Evolutionary conservation across 768 basidiomycete species (phyloP), one percentile per base, ranked within the genome.

Genomic region (Leccinellum albellum): DNA sequence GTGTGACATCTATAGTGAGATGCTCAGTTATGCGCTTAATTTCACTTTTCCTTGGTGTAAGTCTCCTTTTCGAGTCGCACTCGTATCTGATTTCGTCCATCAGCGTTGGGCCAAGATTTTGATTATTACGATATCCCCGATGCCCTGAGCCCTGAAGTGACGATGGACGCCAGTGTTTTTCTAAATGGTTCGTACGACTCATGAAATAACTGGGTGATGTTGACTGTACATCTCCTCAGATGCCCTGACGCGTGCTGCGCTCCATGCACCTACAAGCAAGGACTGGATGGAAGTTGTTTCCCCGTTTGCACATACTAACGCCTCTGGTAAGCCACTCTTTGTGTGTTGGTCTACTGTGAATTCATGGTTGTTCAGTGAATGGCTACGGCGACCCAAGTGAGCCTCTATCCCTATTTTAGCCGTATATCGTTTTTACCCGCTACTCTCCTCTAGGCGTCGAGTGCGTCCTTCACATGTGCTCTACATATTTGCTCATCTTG

Each of bases 1-100:
- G 4, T 89, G 88, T 66, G 75, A 82, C 53, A 63, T 88, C 6
- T 77, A 82, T 53, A 76, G 79, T 50, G 82, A 85, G 72, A 79
- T 85, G 70, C 61, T 87, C 28, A 87, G 88, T 64, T 89, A 89
- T 64, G 85, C 87, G 6, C 49, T 83, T 57, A 89, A 89, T 64
- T 88, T 79, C 66, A 87, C 87, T 0, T 82, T 77, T 65, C 88
- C 88, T 1, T 81, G 80, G 80, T 65, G 75, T 82, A 68, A 26
- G 78, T 57, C 29, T 49, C 26, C 21, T 6, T 31, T 24, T 15
- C 8, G 17, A 12, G 3, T 28, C 15, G 6, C 3, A 15, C 32
- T 50, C n/a, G 46, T 31, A 12, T 6, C 3, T 6, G 5, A 15
- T 26, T 26, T 20, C n/a, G 9, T 32, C 13, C 21, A 17, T 31